Base-by-base conservation (phyloP, 2,329 filamentous ascomycete genomes). In the Fusarium sublunatum region DNA sequence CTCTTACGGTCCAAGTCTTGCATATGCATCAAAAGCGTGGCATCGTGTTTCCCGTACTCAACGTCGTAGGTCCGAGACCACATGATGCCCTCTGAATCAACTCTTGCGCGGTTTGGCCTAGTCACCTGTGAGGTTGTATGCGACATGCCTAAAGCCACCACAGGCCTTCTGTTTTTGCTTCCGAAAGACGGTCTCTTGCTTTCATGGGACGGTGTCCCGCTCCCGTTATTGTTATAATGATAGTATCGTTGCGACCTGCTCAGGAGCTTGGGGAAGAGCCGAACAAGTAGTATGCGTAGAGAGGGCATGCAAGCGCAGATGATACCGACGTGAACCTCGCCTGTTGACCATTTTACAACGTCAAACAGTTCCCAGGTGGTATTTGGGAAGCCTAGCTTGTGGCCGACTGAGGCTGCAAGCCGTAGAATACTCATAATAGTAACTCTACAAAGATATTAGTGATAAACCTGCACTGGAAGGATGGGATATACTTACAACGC, bases 241-340 rank as follows among this genome's bases (percentile, higher is more conserved):
- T 76, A 72, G 47, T 73, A 73, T 7, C 63, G 58, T 15, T 72
- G 69, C 2, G 74, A 68, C 12, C 73, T 70, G 10, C 73, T 71
- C 6, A 72, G 57, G 0, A 76, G 12, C 53, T 66, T 70, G 34
- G 80, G 81, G 62, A 81, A 76, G 31, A 80, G 65, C 0, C 73
- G 66, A 10, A 76, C 72, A 3, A 79, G 68, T 0, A 78, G 59
- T 6, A 76, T 66, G 8, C 75, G 70, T 3, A 79, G 50, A 0
- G 76, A 70, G 0, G 77, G 77, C 71, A 79, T 66, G 42, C 76
- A 79, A 7, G 73, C 75, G 54, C 77, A 78, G 8, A 80, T 75
- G 12, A 78, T 72, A 35, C 73, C 76, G 13, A 77, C 71, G 51
- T 76, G 76, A 53, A 77, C 74, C 54, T 80, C 77, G 24, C 79